phyloP scores from a whole-genome alignment of 345 rosid genomes.

The Melaleuca alternifolia region DNA sequence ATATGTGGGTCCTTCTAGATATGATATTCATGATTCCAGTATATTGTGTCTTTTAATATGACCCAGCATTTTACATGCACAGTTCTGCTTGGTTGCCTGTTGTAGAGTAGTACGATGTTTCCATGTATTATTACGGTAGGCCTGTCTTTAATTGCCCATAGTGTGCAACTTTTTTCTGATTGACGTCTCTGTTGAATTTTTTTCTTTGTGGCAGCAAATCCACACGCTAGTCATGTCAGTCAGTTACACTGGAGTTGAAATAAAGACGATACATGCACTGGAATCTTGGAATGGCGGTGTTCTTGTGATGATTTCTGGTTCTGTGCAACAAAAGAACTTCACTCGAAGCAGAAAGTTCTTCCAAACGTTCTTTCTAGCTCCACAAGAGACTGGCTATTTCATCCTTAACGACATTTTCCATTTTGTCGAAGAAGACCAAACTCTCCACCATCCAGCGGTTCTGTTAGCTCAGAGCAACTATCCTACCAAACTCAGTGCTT shows the following conservation, averaged over 20 bases:
- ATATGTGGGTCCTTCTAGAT: background rate
- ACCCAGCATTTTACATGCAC: background rate
- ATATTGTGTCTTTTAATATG: background rate
- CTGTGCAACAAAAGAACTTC: slow-evolving; percentile 40
- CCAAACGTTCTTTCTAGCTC: slow-evolving; percentile 64
- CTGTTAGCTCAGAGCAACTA: slow-evolving; percentile 31
- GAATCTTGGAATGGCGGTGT: slow-evolving; percentile 67
- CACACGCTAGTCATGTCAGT: slow-evolving; percentile 42
- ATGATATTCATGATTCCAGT: background rate
- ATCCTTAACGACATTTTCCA: slow-evolving; percentile 65
- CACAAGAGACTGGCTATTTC: slow-evolving; percentile 62
- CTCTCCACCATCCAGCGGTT: slow-evolving; percentile 45
- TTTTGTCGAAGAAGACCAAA: slow-evolving; percentile 37
- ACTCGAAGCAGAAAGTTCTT: slow-evolving; percentile 44
- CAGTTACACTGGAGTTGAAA: slow-evolving; percentile 41
- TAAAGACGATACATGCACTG: slow-evolving; percentile 46
- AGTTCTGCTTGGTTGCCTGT: background rate
- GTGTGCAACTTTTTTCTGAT: background rate
- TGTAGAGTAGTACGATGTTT: background rate
- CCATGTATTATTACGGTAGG: background rate
- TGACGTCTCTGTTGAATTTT: background rate
- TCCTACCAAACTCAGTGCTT: slow-evolving; percentile 23
- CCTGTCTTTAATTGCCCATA: background rate
- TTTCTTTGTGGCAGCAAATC: slow-evolving; percentile 38
- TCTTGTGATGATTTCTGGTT: slow-evolving; percentile 65